These are phyloP conservation scores for Leucoagaricus sp. DNA, from an alignment of 1,284 basidiomycete species.

Conservation along the genomic window DNA sequence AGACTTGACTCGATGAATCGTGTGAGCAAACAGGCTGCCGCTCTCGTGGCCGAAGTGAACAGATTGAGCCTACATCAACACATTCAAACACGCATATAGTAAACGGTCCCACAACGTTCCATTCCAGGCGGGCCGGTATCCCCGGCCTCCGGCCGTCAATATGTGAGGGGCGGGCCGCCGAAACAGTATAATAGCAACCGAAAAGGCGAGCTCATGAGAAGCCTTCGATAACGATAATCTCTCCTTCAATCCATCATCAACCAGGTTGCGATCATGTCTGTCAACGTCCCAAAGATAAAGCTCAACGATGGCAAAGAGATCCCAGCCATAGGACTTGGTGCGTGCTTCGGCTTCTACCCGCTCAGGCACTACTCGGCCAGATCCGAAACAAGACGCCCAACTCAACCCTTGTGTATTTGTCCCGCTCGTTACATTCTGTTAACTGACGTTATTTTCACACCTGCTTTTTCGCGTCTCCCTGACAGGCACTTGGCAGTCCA, in stretches of 20 bases:
- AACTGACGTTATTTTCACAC: constrained; percentile 1
- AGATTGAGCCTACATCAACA: background rate
- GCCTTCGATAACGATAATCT: background rate
- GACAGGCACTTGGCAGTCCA: constrained; percentile 79
- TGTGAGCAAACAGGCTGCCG: background rate
- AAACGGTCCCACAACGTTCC: background rate
- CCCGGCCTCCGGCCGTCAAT: background rate
- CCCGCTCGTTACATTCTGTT: background rate
- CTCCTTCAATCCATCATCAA: constrained; percentile 1
- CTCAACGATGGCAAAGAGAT: constrained; percentile 72
- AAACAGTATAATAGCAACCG: background rate
- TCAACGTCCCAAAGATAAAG: constrained; percentile 49
- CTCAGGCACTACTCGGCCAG: background rate
- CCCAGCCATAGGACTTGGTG: constrained; percentile 72
- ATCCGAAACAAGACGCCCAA: background rate
- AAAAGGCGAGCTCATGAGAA: background rate
- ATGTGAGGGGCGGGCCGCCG: background rate
- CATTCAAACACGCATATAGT: no score
- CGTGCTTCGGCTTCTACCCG: constrained; percentile 10
- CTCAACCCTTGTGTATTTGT: background rate
- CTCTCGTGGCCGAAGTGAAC: background rate
- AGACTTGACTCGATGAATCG: background rate
- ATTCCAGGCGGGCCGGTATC: background rate
- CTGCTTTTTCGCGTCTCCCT: background rate
- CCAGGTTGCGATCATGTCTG: background rate